These are phyloP conservation scores for Apiospora saccharicola DNA, from an alignment of 2,329 filamentous ascomycete species.

Conservation along the genomic window DNA sequence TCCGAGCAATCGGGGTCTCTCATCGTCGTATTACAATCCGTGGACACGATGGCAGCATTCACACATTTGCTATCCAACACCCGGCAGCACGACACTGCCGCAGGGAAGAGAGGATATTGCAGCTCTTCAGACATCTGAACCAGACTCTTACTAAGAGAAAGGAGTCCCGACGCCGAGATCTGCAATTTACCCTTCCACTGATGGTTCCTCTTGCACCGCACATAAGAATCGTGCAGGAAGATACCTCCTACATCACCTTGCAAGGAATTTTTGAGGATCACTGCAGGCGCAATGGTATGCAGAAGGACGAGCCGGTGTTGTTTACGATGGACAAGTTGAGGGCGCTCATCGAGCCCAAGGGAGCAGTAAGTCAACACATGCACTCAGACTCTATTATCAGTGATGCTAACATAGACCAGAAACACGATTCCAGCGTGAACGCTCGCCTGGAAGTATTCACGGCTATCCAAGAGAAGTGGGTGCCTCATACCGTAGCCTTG, in stretches of 20 bases:
- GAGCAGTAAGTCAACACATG: constrained; percentile 53
- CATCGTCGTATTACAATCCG: constrained; percentile 94
- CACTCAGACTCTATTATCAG: background rate
- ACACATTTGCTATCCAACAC: constrained; percentile 95
- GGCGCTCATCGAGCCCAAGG: constrained; percentile 74
- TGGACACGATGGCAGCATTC: constrained; percentile 96
- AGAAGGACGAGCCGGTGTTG: constrained; percentile 93
- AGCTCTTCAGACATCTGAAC: constrained; percentile 98
- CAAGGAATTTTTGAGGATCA: constrained; percentile 97
- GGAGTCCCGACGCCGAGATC: constrained; percentile 89
- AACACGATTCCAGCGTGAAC: constrained; percentile 73
- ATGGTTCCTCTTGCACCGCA: constrained; percentile 96
- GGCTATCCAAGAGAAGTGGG: constrained; percentile 93
- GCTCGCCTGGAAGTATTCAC: constrained; percentile 91
- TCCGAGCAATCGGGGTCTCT: constrained; percentile 88
- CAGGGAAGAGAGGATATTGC: constrained; percentile 91
- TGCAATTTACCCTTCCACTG: constrained; percentile 94
- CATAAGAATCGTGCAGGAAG: constrained; percentile 94
- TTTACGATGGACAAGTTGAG: constrained; percentile 96
- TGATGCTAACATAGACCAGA: constrained; percentile 53
- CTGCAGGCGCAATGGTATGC: constrained; percentile 84
- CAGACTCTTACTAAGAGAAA: constrained; percentile 90
- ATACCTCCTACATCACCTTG: constrained; percentile 90
- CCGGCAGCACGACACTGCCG: constrained; percentile 91
- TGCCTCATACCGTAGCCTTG: constrained; percentile 80